Percentiles rank a stretch among this genome's conserved stretches.
phyloP scores from a whole-genome alignment of 441 rosid genomes.

The Pelargonium citronellum region DNA sequence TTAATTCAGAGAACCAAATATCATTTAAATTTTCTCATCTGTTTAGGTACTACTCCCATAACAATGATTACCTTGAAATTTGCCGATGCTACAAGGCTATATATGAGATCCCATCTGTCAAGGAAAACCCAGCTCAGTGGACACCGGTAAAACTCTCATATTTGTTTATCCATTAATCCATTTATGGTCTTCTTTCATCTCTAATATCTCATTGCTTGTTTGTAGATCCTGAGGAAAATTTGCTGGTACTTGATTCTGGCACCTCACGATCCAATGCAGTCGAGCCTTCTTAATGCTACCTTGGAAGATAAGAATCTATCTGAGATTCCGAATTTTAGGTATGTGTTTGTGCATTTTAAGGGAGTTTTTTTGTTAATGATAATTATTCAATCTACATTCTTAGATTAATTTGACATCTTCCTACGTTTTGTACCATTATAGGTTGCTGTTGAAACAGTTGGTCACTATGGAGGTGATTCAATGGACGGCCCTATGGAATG shows the following conservation, averaged over 20 bases:
- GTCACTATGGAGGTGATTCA: constrained; percentile 96
- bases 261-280: constrained; percentile 10
- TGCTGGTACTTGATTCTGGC: constrained; percentile 11
- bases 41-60: constrained; percentile 74
- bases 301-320: constrained; percentile 10
- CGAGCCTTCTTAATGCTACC: constrained; percentile 10
- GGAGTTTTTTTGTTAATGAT: background rate
- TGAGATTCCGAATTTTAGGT: constrained; percentile 64
- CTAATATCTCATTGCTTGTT: constrained; percentile 7
- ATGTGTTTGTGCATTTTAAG: constrained; percentile 11
- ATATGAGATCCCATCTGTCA: constrained; percentile 80
- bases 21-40: constrained; percentile 11
- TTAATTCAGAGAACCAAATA: background rate
- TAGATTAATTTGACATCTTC: constrained; percentile 7
- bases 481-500: constrained; percentile 91
- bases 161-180: background rate
- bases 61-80: constrained; percentile 86
- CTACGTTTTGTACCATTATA: constrained; percentile 22
- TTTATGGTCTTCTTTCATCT: constrained; percentile 11
- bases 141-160: constrained; percentile 47
- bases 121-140: constrained; percentile 69
- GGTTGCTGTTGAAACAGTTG: constrained; percentile 81
- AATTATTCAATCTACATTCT: background rate
- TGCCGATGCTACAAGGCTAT: constrained; percentile 93
- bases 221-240: constrained; percentile 56